A percentile compares a stretch with the other conserved stretches of the same genome.
Conservation (phyloP, 495 filamentous ascomycete genomes). For the Neohortaea acidophila region DNA sequence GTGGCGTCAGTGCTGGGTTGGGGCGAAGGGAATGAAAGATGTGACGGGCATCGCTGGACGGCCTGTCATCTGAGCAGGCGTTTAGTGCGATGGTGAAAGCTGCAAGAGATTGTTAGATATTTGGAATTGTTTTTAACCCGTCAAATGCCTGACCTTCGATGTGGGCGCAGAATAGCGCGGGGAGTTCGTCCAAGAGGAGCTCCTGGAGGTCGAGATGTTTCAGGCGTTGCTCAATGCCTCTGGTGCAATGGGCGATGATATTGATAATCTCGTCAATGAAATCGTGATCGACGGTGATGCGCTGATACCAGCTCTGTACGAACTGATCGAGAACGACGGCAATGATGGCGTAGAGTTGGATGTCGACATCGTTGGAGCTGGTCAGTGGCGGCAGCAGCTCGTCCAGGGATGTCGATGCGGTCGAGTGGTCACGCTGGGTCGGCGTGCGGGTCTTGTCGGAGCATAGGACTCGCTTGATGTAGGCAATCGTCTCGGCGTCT, state of each 20-base stretch:
- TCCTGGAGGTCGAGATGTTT: slow-evolving; percentile 68
- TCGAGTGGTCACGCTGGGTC: slow-evolving; percentile 19
- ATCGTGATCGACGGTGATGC: slow-evolving; percentile 74
- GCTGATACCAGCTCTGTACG: slow-evolving; percentile 81
- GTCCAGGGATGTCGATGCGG: slow-evolving; percentile 41
- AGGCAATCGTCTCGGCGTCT: slow-evolving; percentile 41
- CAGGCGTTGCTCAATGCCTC: slow-evolving; percentile 70
- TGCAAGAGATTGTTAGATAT: neutral
- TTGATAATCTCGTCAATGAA: slow-evolving; percentile 77
- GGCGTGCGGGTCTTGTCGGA: slow-evolving; percentile 26
- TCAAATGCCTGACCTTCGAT: slow-evolving; percentile 47
- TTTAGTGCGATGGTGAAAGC: neutral
- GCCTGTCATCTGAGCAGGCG: neutral
- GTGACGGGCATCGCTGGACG: slow-evolving; percentile 5
- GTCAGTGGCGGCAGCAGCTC: slow-evolving; percentile 82
- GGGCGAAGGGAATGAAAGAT: slow-evolving; percentile 75
- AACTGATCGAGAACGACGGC: slow-evolving; percentile 78
- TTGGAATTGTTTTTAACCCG: neutral
- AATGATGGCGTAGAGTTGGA: slow-evolving; percentile 82
- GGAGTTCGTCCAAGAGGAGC: slow-evolving; percentile 76
- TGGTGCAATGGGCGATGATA: slow-evolving; percentile 78
- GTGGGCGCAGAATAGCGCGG: slow-evolving; percentile 66
- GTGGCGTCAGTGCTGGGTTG: slow-evolving; percentile 61
- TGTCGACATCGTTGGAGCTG: slow-evolving; percentile 79
- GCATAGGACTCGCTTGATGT: slow-evolving; percentile 49